Base-by-base conservation (phyloP, 352 stramenopile species). In the Phytophthora brassicae region DNA sequence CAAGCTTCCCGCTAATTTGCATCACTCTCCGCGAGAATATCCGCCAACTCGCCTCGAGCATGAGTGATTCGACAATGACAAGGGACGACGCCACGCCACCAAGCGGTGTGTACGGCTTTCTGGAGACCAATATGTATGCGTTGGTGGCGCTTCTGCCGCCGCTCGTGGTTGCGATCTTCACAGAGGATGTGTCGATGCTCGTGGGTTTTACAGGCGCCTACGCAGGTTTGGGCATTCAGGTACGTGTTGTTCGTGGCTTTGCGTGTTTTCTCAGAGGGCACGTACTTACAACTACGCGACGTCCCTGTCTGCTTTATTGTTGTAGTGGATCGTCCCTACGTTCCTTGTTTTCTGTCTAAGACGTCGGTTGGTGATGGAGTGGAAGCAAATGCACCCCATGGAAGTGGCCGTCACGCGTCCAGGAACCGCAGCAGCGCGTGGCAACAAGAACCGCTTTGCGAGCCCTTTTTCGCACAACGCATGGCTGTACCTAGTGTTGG, bases 1-100 rank as follows among this genome's bases (percentile, higher is more conserved):
- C 86, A 53, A 92, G 81, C 44, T 95, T 95, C 45, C 86, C 86
- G 4, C 65, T 95, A 29, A 95, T 95, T 54, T 84, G 77, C 60
- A 95, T 95, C 68, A 95, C 86, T 17, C 69, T 95, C 7, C 83
- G 86, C 14, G 86, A 95, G 62, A 95, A 93, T 60, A 77, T 95
- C 31, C 75, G 72, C 17, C 85, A 88, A 45, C 72, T 95, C 29
- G 77, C 79, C 23, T 71, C 84, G 48, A 87, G 66, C 36, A 61
- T 88, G 54, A 60, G 28, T 48, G 57, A 69, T 2, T 63, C 55
- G 42, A 19, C 39, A 39, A 68, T 50, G 41, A 56, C 23, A 44
- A 69, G 42, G 54, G 54, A 77, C 56, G 54, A 77, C 42, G 26
- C 56, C 29, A 38, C 55, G 22, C 52, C 67, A 19, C 51, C 56